Evolutionary conservation across 2,329 filamentous ascomycete genomes (phyloP).

Genomic region (Parascedosporium putredinis): DNA sequence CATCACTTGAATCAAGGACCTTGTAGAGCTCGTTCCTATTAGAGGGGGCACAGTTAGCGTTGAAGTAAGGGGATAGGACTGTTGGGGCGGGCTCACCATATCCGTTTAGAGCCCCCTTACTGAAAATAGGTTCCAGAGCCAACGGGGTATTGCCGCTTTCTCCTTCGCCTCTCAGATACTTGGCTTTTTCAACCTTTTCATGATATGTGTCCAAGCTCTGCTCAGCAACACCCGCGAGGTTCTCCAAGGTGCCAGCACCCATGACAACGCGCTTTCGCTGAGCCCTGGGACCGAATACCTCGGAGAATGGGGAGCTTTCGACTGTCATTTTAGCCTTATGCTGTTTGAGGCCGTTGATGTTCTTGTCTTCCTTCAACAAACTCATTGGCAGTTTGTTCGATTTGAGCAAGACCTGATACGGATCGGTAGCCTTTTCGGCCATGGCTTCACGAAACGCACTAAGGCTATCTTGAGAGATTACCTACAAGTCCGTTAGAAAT

Average conservation of each 20-base stretch:
- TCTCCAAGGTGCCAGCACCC: constrained; percentile 67
- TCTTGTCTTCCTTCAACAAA: constrained; percentile 67
- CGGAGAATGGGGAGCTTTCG: constrained; percentile 73
- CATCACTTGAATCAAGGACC: constrained; percentile 72
- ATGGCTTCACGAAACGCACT: constrained; percentile 84
- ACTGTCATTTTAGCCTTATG: constrained; percentile 91
- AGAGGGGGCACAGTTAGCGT: too few relatives aligned
- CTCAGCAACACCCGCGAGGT: constrained; percentile 69
- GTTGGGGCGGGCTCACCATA: too few relatives aligned
- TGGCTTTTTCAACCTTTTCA: constrained; percentile 69
- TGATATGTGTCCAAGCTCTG: constrained; percentile 74
- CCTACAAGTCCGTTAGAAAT: not conserved
- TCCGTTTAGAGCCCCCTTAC: constrained; percentile 88
- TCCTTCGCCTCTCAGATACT: constrained; percentile 60
- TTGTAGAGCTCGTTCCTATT: constrained; percentile 88
- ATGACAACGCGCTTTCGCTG: constrained; percentile 90
- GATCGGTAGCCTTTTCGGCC: constrained; percentile 79
- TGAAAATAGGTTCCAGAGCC: constrained; percentile 79
- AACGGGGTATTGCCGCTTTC: constrained; percentile 40
- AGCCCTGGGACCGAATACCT: constrained; percentile 88
- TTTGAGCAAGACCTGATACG: constrained; percentile 90
- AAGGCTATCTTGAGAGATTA: constrained; percentile 78
- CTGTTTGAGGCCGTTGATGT: constrained; percentile 74
- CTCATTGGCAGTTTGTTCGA: constrained; percentile 96
- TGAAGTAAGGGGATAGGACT: too few relatives aligned